phyloP scores from a whole-genome alignment of 441 rosid species.

The Dalechampia spathulata region DNA sequence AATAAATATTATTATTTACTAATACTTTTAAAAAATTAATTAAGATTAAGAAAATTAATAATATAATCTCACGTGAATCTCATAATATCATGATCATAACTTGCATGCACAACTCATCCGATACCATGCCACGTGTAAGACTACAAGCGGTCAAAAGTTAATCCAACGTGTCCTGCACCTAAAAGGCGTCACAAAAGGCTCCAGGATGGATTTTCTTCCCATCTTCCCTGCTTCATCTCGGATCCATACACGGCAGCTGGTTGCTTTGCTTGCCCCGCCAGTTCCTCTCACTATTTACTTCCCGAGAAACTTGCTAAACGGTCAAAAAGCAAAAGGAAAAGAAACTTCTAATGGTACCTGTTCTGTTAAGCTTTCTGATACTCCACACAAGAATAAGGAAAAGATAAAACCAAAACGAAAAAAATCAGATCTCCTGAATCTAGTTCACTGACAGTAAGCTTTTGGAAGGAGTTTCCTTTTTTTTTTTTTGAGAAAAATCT shows the following conservation, averaged over 20 bases:
- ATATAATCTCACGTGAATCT: too few species aligned
- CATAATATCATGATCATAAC: too few species aligned
- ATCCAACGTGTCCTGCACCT: background rate
- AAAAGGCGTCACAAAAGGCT: background rate
- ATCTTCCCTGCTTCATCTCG: background rate
- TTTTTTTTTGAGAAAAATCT: too few species aligned
- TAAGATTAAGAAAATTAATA: too few species aligned
- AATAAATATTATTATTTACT: too few species aligned
- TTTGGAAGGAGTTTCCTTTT: background rate
- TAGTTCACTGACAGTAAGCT: background rate
- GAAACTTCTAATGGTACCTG: too few species aligned
- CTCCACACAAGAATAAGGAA: background rate
- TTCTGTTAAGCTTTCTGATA: background rate
- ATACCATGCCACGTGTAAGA: background rate
- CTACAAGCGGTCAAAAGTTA: background rate
- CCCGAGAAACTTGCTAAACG: constrained; percentile 6
- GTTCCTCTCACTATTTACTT: constrained; percentile 6
- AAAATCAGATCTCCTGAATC: constrained; percentile 1
- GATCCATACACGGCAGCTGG: constrained; percentile 13
- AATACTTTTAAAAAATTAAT: too few species aligned
- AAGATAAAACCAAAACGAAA: background rate
- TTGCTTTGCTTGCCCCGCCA: constrained; percentile 14
- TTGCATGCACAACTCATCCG: too few species aligned
- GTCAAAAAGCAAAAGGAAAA: background rate
- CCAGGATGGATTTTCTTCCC: background rate